Evolutionary conservation across 257 asterid species (phyloP).

Genomic region (Penstemon newberryi): DNA sequence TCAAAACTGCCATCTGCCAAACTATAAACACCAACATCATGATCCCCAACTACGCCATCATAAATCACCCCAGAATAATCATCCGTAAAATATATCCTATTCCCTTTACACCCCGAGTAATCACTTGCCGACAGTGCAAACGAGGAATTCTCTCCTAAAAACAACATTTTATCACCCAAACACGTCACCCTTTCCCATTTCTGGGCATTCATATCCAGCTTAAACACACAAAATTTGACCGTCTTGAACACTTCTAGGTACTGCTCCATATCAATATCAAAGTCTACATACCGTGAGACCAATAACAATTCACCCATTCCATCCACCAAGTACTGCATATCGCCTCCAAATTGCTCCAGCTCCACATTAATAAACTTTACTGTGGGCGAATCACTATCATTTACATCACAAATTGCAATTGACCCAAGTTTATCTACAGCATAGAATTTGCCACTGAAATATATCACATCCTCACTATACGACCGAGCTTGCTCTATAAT

Average conservation of each 20-base stretch:
- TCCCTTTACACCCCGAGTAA: conserved; percentile 60
- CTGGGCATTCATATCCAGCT: conserved; percentile 40
- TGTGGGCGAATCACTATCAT: conserved; percentile 30
- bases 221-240: conserved; percentile 49
- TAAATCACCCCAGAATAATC: conserved; percentile 61
- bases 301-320: conserved; percentile 62
- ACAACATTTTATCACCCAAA: conserved; percentile 57
- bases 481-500: conserved; percentile 43
- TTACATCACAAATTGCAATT: conserved; percentile 56
- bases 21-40: conserved; percentile 67
- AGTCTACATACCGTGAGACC: conserved; percentile 56
- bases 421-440: conserved; percentile 59
- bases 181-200: conserved; percentile 55
- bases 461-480: conserved; percentile 66
- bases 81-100: conserved; percentile 66
- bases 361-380: conserved; percentile 40
- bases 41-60: conserved; percentile 54
- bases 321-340: conserved; percentile 73
- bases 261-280: conserved; percentile 43
- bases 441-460: conserved; percentile 39
- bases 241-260: conserved; percentile 57
- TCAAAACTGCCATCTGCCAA: conserved; percentile 55
- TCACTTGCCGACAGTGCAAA: conserved; percentile 56
- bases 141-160: conserved; percentile 74
- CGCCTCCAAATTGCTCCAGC: conserved; percentile 43